Base-by-base conservation (phyloP, 495 filamentous ascomycete species). In the Cryomyces minteri region DNA sequence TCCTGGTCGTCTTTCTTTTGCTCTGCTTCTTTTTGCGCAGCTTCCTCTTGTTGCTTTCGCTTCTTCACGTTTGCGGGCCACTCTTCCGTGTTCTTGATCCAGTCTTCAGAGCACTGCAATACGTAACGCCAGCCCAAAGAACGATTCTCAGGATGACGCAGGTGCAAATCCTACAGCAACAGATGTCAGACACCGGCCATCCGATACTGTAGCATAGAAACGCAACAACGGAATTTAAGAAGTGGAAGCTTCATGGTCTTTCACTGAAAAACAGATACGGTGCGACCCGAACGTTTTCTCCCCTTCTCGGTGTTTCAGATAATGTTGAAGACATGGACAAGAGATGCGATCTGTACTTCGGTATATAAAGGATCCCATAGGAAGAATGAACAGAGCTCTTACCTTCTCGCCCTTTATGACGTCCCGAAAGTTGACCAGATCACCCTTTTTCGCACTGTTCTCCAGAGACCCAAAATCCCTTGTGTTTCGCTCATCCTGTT, bases 21-120 rank as follows among this genome's bases (percentile, higher is more conserved):
- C 10, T 33, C 30, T 34, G 42, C 33, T 31, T 48, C 37, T 32
- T 52, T 41, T 36, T 50, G 39, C 37, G 51, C 49, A 34, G 42
- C 42, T n/a, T 49, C 33, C 18, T 44, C 49, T 47, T 54, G 51
- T 39, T 53, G 37, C 39, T 48, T 11, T 38, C 51, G 34, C 28
- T 52, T 46, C 11, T 46, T 10, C 28, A 59, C 32, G 43, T 59
- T 58, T 39, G 54, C 51, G 28, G 52, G 45, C 41, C 54, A 52
- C 7, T 43, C 14, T 14, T 52, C 37, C 14, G 48, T 54, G 18
- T 52, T 46, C 43, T 49, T 52, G 9, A 54, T 31, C 31, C 39
- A 48, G 36, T 54, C 52, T 32, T 54, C 52, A 12, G 52, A 44
- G 32, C 25, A 34, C 4, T 51, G 43, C 4, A 52, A 25, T 4